Evolutionary conservation across 2,329 filamentous ascomycete species (phyloP).

Genomic region (Colletotrichum musae): DNA sequence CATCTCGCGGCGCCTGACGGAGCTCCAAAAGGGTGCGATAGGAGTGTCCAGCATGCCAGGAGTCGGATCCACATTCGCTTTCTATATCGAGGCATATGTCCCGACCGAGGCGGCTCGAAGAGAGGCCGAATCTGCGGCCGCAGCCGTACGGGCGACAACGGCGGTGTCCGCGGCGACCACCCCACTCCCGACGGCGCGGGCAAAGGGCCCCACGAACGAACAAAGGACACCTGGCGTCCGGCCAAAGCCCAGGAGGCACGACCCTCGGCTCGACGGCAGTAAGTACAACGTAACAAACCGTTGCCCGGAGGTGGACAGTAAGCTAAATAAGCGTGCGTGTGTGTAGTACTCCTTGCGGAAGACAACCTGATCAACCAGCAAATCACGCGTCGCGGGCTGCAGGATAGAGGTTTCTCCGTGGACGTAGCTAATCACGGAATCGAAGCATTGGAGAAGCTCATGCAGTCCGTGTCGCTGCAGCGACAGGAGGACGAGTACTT

Average conservation of each 20-base stretch:
- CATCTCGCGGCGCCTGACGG: slow-evolving; percentile 83
- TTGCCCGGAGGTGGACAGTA: not conserved
- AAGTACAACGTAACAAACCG: not conserved
- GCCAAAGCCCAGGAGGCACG: slow-evolving; percentile 16
- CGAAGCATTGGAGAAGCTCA: slow-evolving; percentile 67
- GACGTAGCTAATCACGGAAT: slow-evolving; percentile 70
- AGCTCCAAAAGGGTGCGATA: slow-evolving; percentile 85
- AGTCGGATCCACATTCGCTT: slow-evolving; percentile 81
- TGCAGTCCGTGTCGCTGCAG: slow-evolving; percentile 46
- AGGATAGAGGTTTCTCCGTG: slow-evolving; percentile 64
- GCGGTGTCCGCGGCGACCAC: slow-evolving; percentile 16
- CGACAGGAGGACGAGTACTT: slow-evolving; percentile 31
- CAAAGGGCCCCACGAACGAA: slow-evolving; percentile 20
- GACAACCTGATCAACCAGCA: slow-evolving; percentile 75
- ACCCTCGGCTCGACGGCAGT: slow-evolving; percentile 52
- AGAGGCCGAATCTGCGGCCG: slow-evolving; percentile 57
- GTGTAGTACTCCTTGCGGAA: slow-evolving; percentile 62
- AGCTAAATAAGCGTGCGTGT: not conserved
- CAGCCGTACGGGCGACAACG: slow-evolving; percentile 42
- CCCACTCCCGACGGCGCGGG: slow-evolving; percentile 14
- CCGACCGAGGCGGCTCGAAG: slow-evolving; percentile 57
- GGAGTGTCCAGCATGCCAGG: slow-evolving; percentile 79
- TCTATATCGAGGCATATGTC: slow-evolving; percentile 75
- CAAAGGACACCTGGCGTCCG: slow-evolving; percentile 32
- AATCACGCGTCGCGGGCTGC: slow-evolving; percentile 66